Evolutionary conservation across 192 early-diverging fungal genomes (phyloP).

Genomic region (Jimgerdemannia flammicorona): DNA sequence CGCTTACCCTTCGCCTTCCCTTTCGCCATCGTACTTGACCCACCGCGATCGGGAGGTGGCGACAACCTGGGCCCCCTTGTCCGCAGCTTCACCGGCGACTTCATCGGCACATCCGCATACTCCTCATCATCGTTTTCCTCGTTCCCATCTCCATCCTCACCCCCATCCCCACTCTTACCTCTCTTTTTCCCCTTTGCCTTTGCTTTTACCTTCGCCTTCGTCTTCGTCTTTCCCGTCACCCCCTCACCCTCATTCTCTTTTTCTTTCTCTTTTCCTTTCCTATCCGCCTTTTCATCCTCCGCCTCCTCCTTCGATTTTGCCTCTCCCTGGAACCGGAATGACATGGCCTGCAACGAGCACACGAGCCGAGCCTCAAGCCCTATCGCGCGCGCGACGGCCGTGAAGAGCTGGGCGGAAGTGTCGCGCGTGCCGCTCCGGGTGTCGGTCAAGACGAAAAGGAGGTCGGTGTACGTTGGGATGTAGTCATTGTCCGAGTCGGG

Average conservation of each 20-base stretch:
- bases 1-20: not conserved
- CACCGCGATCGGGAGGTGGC: constrained; percentile 6
- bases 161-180: constrained; percentile 2
- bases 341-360: constrained; percentile 59
- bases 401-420: constrained; percentile 47
- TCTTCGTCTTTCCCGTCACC: not conserved
- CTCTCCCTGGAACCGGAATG: constrained; percentile 49
- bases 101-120: constrained; percentile 21
- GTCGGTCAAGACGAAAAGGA: constrained; percentile 18
- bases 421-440: constrained; percentile 29
- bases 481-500: constrained; percentile 17
- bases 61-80: constrained; percentile 3
- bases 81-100: constrained; percentile 10
- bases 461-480: constrained; percentile 9
- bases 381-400: constrained; percentile 37
- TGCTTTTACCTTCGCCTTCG: not conserved
- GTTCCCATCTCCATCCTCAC: constrained; percentile 24
- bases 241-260: constrained; percentile 10
- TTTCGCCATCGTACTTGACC: not conserved
- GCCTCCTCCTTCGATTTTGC: constrained; percentile 1
- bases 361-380: constrained; percentile 57
- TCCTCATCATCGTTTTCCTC: constrained; percentile 10
- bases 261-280: constrained; percentile 2
- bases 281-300: constrained; percentile 1
- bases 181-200: not conserved